These are phyloP conservation scores for Coemansia sp. DNA, from an alignment of 192 early-diverging fungal species.

Conservation along the genomic window DNA sequence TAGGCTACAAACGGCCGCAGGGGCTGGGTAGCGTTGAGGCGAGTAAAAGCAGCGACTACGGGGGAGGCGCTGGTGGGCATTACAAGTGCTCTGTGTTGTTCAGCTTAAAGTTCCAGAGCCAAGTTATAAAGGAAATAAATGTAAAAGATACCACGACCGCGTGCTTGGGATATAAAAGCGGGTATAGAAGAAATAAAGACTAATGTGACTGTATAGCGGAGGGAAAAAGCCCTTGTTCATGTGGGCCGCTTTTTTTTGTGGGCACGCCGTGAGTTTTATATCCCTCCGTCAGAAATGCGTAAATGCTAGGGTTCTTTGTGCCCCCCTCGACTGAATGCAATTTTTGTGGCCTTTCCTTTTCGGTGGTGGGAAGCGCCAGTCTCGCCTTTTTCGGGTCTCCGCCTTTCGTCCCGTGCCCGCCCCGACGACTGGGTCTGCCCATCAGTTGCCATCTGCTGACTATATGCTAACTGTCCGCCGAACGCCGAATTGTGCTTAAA, in stretches of 20 bases:
- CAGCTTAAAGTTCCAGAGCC: not conserved
- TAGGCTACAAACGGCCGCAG: conserved; percentile 19
- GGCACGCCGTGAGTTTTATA: conserved; percentile 4
- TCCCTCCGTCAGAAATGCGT: conserved; percentile 6
- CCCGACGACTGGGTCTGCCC: not conserved
- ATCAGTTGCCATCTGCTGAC: conserved; percentile 18
- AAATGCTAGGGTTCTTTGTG: not conserved
- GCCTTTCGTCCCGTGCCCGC: conserved; percentile 2
- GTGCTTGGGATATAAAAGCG: not conserved
- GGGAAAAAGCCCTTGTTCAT: not conserved
- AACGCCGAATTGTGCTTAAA: conserved; percentile 4
- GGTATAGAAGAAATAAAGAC: not conserved
- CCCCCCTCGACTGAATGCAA: conserved; percentile 3
- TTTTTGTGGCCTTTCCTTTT: conserved; percentile 3
- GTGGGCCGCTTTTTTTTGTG: conserved; percentile 4
- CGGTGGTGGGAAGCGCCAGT: conserved; percentile 5
- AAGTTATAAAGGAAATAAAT: not conserved
- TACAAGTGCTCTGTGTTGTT: conserved; percentile 6
- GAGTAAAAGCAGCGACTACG: conserved; percentile 20
- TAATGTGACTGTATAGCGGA: conserved; percentile 1
- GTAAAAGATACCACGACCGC: not conserved
- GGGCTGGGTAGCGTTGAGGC: conserved; percentile 10
- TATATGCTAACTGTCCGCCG: not conserved
- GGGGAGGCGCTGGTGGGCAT: conserved; percentile 37
- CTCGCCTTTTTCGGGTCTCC: conserved; percentile 9